phyloP scores from a whole-genome alignment of 2,329 filamentous ascomycete species.

The Fusarium anguioides region DNA sequence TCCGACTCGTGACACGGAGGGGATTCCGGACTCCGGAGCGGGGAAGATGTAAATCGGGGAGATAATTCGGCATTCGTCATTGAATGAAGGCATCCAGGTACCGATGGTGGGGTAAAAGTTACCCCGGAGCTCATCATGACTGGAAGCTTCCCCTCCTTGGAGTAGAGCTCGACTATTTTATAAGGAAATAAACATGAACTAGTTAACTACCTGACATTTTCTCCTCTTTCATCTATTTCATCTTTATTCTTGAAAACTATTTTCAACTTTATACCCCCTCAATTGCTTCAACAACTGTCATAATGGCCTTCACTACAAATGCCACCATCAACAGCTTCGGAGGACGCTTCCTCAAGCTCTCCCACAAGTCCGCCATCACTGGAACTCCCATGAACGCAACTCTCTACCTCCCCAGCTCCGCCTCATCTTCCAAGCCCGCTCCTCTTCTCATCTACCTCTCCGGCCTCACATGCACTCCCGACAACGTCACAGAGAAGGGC shows the following conservation, averaged over 20 bases:
- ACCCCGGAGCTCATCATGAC: conserved; percentile 25
- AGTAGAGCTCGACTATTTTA: conserved; percentile 23
- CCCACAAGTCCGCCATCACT: conserved; percentile 82
- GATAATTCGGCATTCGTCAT: conserved; percentile 42
- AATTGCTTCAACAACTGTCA: conserved; percentile 37
- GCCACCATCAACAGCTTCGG: conserved; percentile 92
- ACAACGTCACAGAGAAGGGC: conserved; percentile 84
- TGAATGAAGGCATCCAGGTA: conserved; percentile 17
- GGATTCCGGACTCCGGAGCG: conserved; percentile 29
- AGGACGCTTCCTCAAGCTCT: conserved; percentile 93
- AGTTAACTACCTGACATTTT: conserved; percentile 6
- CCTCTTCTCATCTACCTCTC: conserved; percentile 94
- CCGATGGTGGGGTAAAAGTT: conserved; percentile 34
- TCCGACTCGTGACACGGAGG: conserved; percentile 29
- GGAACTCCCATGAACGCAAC: conserved; percentile 92
- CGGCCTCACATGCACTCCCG: conserved; percentile 92
- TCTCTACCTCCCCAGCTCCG: conserved; percentile 85
- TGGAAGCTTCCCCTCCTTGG: conserved; percentile 37
- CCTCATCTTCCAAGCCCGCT: conserved; percentile 64
- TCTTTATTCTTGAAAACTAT: not conserved
- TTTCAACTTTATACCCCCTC: not conserved
- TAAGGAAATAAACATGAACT: conserved; percentile 5
- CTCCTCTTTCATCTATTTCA: conserved; percentile 4
- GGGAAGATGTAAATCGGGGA: conserved; percentile 28
- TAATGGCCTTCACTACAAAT: conserved; percentile 89